Conservation (phyloP, 495 filamentous ascomycete species). For the Podospora pseudocomata region DNA sequence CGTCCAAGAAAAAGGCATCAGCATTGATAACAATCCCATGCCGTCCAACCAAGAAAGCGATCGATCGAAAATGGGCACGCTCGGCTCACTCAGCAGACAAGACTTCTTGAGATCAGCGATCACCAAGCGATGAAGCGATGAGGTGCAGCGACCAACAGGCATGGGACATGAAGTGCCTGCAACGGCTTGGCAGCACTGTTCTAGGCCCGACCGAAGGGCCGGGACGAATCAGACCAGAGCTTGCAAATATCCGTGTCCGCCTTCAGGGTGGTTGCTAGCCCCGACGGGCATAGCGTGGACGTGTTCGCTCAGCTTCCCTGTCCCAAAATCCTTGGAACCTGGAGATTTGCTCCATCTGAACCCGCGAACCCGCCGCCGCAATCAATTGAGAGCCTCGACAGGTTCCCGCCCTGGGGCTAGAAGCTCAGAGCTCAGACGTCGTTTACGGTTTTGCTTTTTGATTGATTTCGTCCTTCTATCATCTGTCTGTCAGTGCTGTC, state of each 20-base stretch:
- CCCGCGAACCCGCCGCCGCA: conserved; percentile 2
- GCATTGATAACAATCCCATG: background rate
- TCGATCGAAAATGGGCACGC: background rate
- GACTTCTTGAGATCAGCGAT: background rate
- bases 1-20: background rate
- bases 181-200: conserved; percentile 5
- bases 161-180: background rate
- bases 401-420: background rate
- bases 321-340: conserved; percentile 5
- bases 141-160: background rate
- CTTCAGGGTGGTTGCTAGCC: background rate
- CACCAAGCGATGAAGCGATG: background rate
- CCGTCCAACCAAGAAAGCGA: background rate
- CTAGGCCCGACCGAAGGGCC: background rate
- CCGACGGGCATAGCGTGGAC: background rate
- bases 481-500: too few species aligned
- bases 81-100: too few species aligned
- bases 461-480: too few species aligned
- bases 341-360: conserved; percentile 13
- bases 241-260: too few species aligned
- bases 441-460: background rate
- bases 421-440: conserved; percentile 3
- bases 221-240: background rate
- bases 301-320: background rate
- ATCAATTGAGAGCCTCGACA: background rate